Percentiles rank a stretch among this genome's conserved stretches.
Conservation (phyloP, 306 rosid species). For the Vachellia pachyceras region DNA sequence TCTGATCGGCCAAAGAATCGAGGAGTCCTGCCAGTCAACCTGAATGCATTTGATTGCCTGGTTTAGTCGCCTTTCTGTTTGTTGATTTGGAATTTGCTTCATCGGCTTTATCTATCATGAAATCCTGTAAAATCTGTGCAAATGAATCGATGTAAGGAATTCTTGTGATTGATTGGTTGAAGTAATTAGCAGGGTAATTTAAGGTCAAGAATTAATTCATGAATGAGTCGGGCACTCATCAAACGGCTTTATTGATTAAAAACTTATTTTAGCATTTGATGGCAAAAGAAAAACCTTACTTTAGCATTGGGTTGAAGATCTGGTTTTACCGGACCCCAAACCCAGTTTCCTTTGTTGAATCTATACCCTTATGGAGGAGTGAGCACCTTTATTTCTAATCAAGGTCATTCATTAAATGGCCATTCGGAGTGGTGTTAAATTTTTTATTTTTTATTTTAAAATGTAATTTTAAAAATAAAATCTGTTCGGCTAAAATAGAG, state of each 20-base stretch:
- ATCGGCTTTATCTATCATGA: background rate
- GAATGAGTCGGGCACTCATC: background rate
- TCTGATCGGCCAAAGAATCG: constrained; percentile 75
- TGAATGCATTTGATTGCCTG: constrained; percentile 20
- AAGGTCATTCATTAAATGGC: no score
- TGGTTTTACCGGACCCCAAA: no score
- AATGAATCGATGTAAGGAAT: background rate
- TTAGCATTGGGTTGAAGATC: no score
- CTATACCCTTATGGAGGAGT: no score
- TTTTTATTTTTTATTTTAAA: no score
- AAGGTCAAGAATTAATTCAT: background rate
- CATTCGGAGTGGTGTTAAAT: no score
- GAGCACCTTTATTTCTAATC: background rate
- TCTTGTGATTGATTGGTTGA: background rate
- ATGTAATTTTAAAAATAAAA: no score
- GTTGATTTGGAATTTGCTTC: constrained; percentile 18
- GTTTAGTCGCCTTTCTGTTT: background rate
- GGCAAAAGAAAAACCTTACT: no score
- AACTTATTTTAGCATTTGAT: no score
- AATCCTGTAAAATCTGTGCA: constrained; percentile 7
- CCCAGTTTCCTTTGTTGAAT: no score
- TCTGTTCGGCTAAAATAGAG: no score
- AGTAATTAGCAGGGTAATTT: background rate
- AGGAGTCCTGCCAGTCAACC: constrained; percentile 39
- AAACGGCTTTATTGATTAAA: background rate